Conservation (phyloP, 2,329 filamentous ascomycete species). For the Colletotrichum siamense region DNA sequence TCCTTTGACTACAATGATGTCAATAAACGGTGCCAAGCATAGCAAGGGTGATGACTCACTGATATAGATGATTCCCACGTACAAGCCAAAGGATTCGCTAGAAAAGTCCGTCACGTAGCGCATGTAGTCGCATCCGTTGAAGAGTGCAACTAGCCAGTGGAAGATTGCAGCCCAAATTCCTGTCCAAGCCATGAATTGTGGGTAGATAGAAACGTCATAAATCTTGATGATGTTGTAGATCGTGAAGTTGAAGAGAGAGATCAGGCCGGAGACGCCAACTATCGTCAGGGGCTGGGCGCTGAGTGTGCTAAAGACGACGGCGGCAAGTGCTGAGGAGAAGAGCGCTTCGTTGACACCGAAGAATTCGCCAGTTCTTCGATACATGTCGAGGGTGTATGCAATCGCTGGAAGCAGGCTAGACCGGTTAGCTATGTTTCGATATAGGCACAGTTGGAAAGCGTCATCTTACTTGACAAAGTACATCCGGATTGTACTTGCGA, state of each 20-base stretch:
- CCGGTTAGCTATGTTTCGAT: not conserved
- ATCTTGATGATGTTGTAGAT: slow-evolving; percentile 60
- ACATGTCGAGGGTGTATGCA: slow-evolving; percentile 65
- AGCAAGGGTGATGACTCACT: slow-evolving; percentile 45
- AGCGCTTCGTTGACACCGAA: slow-evolving; percentile 63
- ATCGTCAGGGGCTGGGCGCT: slow-evolving; percentile 60
- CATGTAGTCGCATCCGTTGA: slow-evolving; percentile 63
- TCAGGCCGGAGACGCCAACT: slow-evolving; percentile 61
- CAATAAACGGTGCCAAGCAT: slow-evolving; percentile 36
- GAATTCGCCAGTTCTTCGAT: slow-evolving; percentile 56
- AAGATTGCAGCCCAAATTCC: slow-evolving; percentile 63
- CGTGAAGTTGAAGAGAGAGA: slow-evolving; percentile 63
- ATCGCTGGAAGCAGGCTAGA: slow-evolving; percentile 58
- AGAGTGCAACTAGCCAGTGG: slow-evolving; percentile 59
- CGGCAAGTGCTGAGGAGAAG: slow-evolving; percentile 59
- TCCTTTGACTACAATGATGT: slow-evolving; percentile 24
- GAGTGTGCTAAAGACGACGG: slow-evolving; percentile 58
- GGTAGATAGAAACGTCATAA: slow-evolving; percentile 55
- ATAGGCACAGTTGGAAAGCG: not conserved
- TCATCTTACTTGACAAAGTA: slow-evolving; percentile 51
- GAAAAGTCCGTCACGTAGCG: slow-evolving; percentile 64
- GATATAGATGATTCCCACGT: slow-evolving; percentile 62
- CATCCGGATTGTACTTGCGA: slow-evolving; percentile 61
- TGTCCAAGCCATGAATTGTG: slow-evolving; percentile 60
- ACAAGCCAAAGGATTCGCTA: slow-evolving; percentile 57